These are phyloP conservation scores for Penicillium sp. DNA, from an alignment of 2,329 filamentous ascomycete genomes.

Conservation along the genomic window DNA sequence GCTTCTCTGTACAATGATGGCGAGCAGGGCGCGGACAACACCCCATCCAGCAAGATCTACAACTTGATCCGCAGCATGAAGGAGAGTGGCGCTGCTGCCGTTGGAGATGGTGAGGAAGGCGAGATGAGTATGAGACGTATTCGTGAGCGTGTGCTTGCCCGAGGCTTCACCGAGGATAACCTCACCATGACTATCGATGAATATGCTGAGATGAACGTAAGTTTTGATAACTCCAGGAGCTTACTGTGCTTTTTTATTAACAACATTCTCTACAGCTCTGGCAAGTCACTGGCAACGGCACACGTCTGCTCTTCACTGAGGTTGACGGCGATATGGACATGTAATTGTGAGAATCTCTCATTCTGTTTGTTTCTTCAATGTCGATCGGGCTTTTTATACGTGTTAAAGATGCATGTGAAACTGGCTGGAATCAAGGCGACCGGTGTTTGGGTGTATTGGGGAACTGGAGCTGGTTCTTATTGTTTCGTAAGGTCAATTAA, in stretches of 20 bases:
- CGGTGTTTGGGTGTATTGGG: conserved; percentile 27
- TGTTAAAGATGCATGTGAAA: conserved; percentile 24
- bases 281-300: conserved; percentile 72
- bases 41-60: conserved; percentile 86
- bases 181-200: conserved; percentile 83
- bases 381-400: conserved; percentile 13
- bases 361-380: conserved; percentile 3
- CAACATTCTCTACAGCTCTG: conserved; percentile 59
- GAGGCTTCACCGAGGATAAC: conserved; percentile 95
- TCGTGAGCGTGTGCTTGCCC: conserved; percentile 85
- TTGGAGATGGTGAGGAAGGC: conserved; percentile 68
- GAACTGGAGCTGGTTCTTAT: conserved; percentile 14
- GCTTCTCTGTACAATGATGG: conserved; percentile 78
- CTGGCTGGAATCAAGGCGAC: conserved; percentile 19
- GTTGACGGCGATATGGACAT: conserved; percentile 56
- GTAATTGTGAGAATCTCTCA: conserved; percentile 20
- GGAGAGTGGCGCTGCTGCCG: conserved; percentile 76
- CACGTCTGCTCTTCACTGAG: conserved; percentile 69
- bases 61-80: conserved; percentile 87
- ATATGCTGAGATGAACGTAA: conserved; percentile 84
- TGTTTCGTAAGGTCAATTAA: conserved; percentile 17
- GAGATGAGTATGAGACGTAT: conserved; percentile 87
- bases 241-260: conserved; percentile 38
- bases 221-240: conserved; percentile 42
- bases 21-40: conserved; percentile 64